phyloP scores from a whole-genome alignment of 805 yeast species.

The Cyberlindnera japonica region DNA sequence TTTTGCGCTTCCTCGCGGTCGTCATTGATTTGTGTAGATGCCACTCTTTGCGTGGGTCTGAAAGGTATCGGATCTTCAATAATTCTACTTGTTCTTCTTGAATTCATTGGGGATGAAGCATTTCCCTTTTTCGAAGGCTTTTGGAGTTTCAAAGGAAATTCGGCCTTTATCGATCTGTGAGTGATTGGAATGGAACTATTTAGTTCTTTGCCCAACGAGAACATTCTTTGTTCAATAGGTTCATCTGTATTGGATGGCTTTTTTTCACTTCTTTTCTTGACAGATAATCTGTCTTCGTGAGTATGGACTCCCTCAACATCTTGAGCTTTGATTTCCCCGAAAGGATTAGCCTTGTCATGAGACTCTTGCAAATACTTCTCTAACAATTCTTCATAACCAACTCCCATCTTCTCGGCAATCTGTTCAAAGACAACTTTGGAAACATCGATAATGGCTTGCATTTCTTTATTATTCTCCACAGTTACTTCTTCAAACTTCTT shows the following conservation, averaged over 20 bases:
- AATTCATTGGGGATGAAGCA: conserved; percentile 1
- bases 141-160: conserved; percentile 6
- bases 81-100: conserved; percentile 13
- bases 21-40: too few species aligned
- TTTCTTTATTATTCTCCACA: conserved; percentile 46
- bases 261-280: conserved; percentile 18
- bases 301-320: not conserved
- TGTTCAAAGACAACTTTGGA: conserved; percentile 45
- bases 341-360: conserved; percentile 11
- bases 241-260: not conserved
- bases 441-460: conserved; percentile 41
- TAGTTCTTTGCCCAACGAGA: conserved; percentile 21
- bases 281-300: too few species aligned
- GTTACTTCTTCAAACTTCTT: conserved; percentile 42
- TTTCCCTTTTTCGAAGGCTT: conserved; percentile 4
- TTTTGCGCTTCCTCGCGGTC: conserved; percentile 12
- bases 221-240: conserved; percentile 21
- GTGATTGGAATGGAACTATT: conserved; percentile 21
- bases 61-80: conserved; percentile 3
- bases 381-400: conserved; percentile 22
- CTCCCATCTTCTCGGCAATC: conserved; percentile 32
- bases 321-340: conserved; percentile 6
- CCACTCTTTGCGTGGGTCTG: not conserved
- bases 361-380: conserved; percentile 29
- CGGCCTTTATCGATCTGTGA: conserved; percentile 17